Base-by-base conservation (phyloP, 1,139 yeast genomes). In the Pichia sp. region DNA sequence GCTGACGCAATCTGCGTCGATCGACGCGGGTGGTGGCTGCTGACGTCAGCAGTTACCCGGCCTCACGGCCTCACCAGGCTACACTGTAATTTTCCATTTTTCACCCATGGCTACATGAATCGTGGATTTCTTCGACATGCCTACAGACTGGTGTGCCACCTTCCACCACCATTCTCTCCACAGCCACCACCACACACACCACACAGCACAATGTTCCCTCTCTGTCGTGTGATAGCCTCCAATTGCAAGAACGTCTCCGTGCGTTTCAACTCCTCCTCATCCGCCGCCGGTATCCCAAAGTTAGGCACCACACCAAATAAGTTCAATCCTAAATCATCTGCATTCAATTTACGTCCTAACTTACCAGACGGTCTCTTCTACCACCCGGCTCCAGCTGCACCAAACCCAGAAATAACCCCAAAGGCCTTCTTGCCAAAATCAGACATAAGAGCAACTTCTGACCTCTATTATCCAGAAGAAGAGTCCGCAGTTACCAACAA, bases 401-500 rank as follows among this genome's bases (percentile, higher is more conserved):
- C 61, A 32, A 61, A 54, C 40, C 68, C 63, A 12, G 55, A 56
- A 45, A 55, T 63, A 44, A 88, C 96, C 0, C 95, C 96, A 31
- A 76, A 75, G 53, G 81, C 82, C 4, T 88, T 88, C 62, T 67
- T 88, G 46, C 96, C 96, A 3, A 59, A 67, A 2, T 59, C 66
- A 9, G 94, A 86, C 60, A 80, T 80, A 30, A 76, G 95, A 58
- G 74, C 72, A 50, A 67, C 64, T 3, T 66, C 70, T 32, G 65
- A 56, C 8, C 40, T 59, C 3, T 62, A 65, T 38, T 63, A 63
- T 32, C 65, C 66, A n/a, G 69, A 69, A 40, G 55, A 56, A 56
- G 53, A 57, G 4, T 45, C 58, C 8, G 45, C 44, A 15, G 46
- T 54, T 10, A 40, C 61, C 27, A 71, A 79, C 64, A 71, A 75